Evolutionary conservation across 305 asterid species (phyloP), one percentile per base, ranked within the genome.

Genomic region (Fraxinus greggii): DNA sequence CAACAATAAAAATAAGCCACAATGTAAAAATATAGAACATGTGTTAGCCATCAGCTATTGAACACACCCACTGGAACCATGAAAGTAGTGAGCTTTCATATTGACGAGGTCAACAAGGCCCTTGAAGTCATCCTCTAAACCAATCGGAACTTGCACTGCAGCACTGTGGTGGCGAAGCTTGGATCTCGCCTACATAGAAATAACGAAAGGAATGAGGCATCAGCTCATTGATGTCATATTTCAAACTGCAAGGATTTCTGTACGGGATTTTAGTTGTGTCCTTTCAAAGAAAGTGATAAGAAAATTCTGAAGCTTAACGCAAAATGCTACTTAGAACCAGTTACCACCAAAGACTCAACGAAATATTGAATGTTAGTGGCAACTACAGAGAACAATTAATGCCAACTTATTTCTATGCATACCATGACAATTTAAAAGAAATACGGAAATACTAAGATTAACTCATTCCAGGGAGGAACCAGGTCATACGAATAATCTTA

Each of bases 101-200:
- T 84, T 86, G 90, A 96, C 98, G 79, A 96, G 92, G 90, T 96
- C 98, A 80, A 96, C 81, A 72, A 96, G 94, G 85, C 98, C 99
- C 87, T 91, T 92, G 90, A 96, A 94, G 78, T 94, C 97, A 42
- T 96, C 99, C 89, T 96, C 99, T 88, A 96, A 83, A 83, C 99
- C 98, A 83, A 94, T 93, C 32, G 99, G 99, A 75, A 91, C 90
- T 92, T 96, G 99, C 86, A 96, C 93, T 24, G 99, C 98, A 89
- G 98, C 99, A 72, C 94, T 89, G 81, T 96, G 98, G 86, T 94
- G 99, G 78, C 99, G 97, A 87, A 96, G 99, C 86, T 94, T 96
- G 80, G 95, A 32, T 85, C 99, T 88, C 78, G 99, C 96, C 99
- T 94, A 89, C 67, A 85, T 9, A 82, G 33, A 75, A 61, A 61